These are phyloP conservation scores for Plectosphaerella sp. DNA, from an alignment of 2,329 filamentous ascomycete genomes.

Conservation along the genomic window DNA sequence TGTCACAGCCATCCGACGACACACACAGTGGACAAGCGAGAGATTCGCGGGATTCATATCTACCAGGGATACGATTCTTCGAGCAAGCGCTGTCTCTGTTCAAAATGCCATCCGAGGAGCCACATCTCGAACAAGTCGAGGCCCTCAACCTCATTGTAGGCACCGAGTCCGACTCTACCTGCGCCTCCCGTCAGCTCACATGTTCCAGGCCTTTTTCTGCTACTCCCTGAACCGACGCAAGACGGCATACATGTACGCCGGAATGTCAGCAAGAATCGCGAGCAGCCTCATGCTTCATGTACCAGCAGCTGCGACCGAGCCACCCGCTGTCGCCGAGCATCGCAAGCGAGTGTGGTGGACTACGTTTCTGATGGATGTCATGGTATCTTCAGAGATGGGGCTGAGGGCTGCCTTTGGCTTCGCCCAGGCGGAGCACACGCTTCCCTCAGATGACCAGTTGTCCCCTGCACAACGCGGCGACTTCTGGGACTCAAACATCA, in stretches of 20 bases:
- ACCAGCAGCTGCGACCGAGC: background rate
- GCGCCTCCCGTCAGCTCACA: background rate
- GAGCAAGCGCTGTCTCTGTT: slow-evolving; percentile 10
- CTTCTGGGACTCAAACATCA: slow-evolving; percentile 7
- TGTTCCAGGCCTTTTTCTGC: slow-evolving; percentile 9
- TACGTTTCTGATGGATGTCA: slow-evolving; percentile 9
- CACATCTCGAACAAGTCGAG: slow-evolving; percentile 6
- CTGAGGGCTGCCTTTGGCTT: slow-evolving; percentile 1
- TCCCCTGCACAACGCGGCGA: background rate
- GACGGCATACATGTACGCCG: slow-evolving; percentile 10
- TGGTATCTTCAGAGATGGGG: slow-evolving; percentile 9
- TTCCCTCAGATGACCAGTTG: background rate
- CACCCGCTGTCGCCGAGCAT: slow-evolving; percentile 3
- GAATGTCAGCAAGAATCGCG: slow-evolving; percentile 6
- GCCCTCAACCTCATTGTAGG: slow-evolving; percentile 6
- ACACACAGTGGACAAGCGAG: background rate
- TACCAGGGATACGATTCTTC: slow-evolving; percentile 9
- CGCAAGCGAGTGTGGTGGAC: slow-evolving; percentile 10
- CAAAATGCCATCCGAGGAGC: slow-evolving; percentile 8
- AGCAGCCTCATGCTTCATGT: slow-evolving; percentile 5
- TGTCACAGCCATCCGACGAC: background rate
- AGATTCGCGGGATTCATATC: background rate
- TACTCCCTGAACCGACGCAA: slow-evolving; percentile 11
- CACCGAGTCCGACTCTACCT: background rate
- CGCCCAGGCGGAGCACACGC: slow-evolving; percentile 3